Base-by-base conservation (phyloP, 495 filamentous ascomycete genomes). In the Aspergillus heteromorphus region DNA sequence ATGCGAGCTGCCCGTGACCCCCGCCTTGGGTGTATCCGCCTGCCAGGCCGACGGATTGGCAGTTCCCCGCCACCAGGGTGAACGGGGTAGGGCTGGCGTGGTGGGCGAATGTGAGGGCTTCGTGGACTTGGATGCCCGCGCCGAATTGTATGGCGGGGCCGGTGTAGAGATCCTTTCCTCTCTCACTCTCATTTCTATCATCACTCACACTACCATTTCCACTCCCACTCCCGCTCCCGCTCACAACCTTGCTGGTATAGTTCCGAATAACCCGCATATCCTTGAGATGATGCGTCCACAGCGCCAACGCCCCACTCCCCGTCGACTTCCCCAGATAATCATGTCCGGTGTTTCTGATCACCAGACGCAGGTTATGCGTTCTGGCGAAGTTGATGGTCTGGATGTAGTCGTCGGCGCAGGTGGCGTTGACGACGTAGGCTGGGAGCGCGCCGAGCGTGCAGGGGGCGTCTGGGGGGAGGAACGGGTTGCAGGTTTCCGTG, bases 301-400 rank as follows among this genome's bases (percentile, higher is more conserved):
- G 11, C 0, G 60, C 63, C 2, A 86, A 64, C 8, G 74, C 67
- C 4, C 80, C 80, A 16, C 66, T 67, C 2, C 80, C 82, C 0
- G 75, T 79, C 14, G 76, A 75, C 59, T 78, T 79, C 17, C 77
- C 81, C 11, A 66, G 62, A 64, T 81, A 83, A 38, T 78, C 68
- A 59, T 72, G 65, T 1, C 83, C 83, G 0, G 83, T 86, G 64
- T 86, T 86, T 30, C 79, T 79, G 25, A 87, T 71, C 20, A 86
- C 70, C 11, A 86, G 56, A n/a, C 82, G 76, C 23, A 86, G 68
- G 58, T 81, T 84, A 56, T 81, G 69, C 30, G 74, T 49, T 11
- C 64, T 63, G 1, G 82, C 79, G 49, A 78, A 84, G 40, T 73
- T 66, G 31, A 83, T 50, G 2, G 59, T 52, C 11, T 42, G 30